Base-by-base conservation (phyloP, 179 eudicot genomes). In the Spinacia oleracea region DNA sequence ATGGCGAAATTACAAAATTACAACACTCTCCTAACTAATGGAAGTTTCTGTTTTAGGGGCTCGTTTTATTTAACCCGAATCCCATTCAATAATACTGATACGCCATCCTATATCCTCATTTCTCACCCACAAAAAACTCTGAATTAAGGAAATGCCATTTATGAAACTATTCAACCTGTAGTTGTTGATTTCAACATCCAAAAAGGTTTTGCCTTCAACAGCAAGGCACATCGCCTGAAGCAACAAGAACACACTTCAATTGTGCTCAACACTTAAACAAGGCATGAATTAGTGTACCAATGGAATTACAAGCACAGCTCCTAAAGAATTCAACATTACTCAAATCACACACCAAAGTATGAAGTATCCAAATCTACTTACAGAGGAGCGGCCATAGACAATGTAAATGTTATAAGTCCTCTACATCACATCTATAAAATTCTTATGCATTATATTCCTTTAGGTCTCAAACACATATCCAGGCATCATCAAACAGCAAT, bases 401-500 rank as follows among this genome's bases (percentile, higher is more conserved):
- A 78, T 70, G 16, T 23, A 78, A 38, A 15, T 68, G 34, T 29
- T 68, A 16, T 25, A n/a, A 69, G 18, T 51, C 38, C 11, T 67
- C 27, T 43, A 1, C 5, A 75, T 63, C 34, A 74, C 27, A 70
- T 70, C 29, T 16, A 20, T 53, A 51, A 23, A 40, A 67, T 70
- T 23, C 67, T 56, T 20, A 51, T 66, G 72, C 78, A 66, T 80
- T n/a, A n/a, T n/a, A n/a, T 56, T 80, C 76, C 81, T 73, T 75
- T 34, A 43, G 58, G 58, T 60, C 62, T 51, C 77, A 58, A 42
- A 56, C 70, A 58, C 58, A 45, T 51, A 62, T 71, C 74, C 58
- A 46, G 56, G 38, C 53, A 80, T 56, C 74, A 74, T 56, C 74
- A 74, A 63, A 71, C 83, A 79, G 70, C 74, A 56, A 65, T 68